Conservation (phyloP, 176 grass and related monocot genomes). For the Oryza nivara region DNA sequence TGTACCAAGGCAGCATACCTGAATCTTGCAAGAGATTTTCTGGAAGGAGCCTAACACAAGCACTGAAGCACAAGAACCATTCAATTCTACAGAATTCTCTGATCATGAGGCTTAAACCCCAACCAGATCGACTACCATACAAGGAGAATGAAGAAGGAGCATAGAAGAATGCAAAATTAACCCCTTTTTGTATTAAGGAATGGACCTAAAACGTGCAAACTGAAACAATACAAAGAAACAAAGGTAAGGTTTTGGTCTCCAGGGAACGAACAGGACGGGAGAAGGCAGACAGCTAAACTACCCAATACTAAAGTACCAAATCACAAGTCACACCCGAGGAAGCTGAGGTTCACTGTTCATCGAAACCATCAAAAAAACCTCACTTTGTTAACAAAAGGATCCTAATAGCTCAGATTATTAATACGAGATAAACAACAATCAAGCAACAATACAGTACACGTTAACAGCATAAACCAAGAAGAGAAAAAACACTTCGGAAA, state of each 20-base stretch:
- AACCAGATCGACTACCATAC: not conserved
- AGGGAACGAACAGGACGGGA: not conserved
- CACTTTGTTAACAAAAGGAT: not conserved
- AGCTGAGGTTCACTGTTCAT: not conserved
- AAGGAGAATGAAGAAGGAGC: not conserved
- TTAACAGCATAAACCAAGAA: not conserved
- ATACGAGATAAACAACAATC: not conserved
- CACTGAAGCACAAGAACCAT: not conserved
- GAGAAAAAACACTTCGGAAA: not conserved
- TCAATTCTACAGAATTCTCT: not conserved
- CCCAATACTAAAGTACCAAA: not conserved
- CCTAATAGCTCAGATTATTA: not conserved
- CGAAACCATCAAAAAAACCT: not conserved
- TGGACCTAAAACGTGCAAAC: slow-evolving; percentile 10
- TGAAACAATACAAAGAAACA: not conserved
- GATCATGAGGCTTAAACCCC: not conserved
- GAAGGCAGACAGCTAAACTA: not conserved
- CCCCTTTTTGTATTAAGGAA: not conserved
- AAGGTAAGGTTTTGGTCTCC: slow-evolving; percentile 10
- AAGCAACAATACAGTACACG: not conserved
- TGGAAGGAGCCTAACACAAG: not conserved
- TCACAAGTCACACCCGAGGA: not conserved
- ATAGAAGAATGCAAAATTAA: not conserved
- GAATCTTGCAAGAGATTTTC: slow-evolving; percentile 17
- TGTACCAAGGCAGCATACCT: not conserved